These are phyloP conservation scores for Dichotomocladium elegans DNA, from an alignment of 371 early-diverging fungal genomes.

Conservation along the genomic window DNA sequence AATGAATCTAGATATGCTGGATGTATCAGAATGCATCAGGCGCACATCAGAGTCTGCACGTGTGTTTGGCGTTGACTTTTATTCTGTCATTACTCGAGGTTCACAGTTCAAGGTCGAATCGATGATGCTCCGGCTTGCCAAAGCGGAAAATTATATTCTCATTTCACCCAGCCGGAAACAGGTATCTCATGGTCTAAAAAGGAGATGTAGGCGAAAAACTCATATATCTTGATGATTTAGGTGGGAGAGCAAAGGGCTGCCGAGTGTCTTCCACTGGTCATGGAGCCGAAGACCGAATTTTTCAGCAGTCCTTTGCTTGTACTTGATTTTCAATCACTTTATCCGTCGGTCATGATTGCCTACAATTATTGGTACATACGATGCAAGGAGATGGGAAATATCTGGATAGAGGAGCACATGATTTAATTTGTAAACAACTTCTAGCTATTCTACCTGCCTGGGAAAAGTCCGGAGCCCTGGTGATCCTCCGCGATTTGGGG, in stretches of 20 bases:
- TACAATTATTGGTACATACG: constrained; percentile 79
- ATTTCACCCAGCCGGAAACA: constrained; percentile 65
- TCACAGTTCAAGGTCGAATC: constrained; percentile 91
- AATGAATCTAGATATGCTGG: constrained; percentile 64
- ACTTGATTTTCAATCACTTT: constrained; percentile 88
- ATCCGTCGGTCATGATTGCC: constrained; percentile 92
- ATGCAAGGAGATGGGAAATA: neutral
- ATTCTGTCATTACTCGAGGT: constrained; percentile 81
- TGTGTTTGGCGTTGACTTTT: constrained; percentile 85
- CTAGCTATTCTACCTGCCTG: constrained; percentile 79
- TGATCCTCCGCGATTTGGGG: constrained; percentile 41
- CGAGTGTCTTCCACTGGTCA: constrained; percentile 81
- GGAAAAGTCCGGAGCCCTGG: constrained; percentile 53
- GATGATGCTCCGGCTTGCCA: constrained; percentile 78
- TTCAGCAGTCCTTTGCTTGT: constrained; percentile 83
- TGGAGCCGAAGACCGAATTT: constrained; percentile 83
- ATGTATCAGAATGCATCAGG: constrained; percentile 63
- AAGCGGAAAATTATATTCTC: constrained; percentile 70
- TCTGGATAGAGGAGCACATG: neutral
- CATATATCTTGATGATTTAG: constrained; percentile 14
- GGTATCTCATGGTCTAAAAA: no score
- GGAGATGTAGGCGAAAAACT: no score
- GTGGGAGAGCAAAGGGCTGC: constrained; percentile 70
- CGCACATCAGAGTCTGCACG: constrained; percentile 83
- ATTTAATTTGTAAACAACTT: no score